A percentile compares a stretch with the other conserved stretches of the same genome.
Conservation (phyloP, 805 yeast species). For the Wilhelminamyces savonicus region DNA sequence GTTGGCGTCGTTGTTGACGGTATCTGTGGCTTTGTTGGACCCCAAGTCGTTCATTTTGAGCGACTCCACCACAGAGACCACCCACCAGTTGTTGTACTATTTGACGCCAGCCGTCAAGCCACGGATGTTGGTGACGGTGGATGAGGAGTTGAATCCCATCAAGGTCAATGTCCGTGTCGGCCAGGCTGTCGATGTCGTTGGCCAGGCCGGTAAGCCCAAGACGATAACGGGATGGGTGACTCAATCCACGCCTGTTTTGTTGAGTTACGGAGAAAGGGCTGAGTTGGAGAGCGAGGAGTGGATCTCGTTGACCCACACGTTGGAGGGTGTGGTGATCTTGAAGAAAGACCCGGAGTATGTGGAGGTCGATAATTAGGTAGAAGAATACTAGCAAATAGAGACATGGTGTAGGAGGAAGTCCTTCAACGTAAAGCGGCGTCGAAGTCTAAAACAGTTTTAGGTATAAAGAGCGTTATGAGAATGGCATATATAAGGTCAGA, state of each 20-base stretch:
- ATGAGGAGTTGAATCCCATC: conserved; percentile 82
- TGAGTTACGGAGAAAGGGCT: conserved; percentile 93
- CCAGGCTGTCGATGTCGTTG: conserved; percentile 97
- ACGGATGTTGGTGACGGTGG: conserved; percentile 86
- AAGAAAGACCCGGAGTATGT: conserved; percentile 83
- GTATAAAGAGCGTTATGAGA: background rate
- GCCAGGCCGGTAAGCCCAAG: conserved; percentile 98
- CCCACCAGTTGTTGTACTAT: conserved; percentile 78
- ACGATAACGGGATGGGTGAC: conserved; percentile 99
- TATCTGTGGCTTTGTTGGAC: conserved; percentile 75
- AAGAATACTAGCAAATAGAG: no score
- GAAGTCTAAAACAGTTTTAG: background rate
- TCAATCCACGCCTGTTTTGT: conserved; percentile 92
- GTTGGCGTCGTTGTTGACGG: conserved; percentile 82
- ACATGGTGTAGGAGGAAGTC: no score
- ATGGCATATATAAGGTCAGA: background rate
- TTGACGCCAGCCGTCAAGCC: conserved; percentile 88
- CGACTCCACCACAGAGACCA: conserved; percentile 41
- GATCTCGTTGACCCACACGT: conserved; percentile 67
- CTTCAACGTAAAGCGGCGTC: no score
- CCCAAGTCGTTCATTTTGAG: conserved; percentile 78
- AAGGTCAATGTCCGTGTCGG: conserved; percentile 98
- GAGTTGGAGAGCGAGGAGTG: conserved; percentile 95
- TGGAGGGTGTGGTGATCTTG: conserved; percentile 91
- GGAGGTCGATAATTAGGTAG: conserved; percentile 44